A percentile compares a stretch with the other conserved stretches of the same genome.
Evolutionary conservation across 2,329 filamentous ascomycete species (phyloP).

Genomic region (Beauveria brongniartii): DNA sequence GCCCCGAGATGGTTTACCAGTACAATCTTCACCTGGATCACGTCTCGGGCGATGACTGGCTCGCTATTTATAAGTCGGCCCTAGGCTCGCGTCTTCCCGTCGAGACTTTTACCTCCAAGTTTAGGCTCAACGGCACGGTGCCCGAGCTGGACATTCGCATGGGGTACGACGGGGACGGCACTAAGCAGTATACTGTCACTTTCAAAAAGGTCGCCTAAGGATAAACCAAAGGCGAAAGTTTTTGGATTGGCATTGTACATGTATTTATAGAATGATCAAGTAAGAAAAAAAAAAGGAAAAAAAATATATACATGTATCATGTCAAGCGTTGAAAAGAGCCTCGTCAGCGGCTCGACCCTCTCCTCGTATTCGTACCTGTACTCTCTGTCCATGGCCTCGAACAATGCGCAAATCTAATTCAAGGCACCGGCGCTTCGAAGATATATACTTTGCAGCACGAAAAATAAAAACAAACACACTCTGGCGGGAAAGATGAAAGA

Average conservation of each 20-base stretch:
- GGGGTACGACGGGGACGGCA: background rate
- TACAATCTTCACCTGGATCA: background rate
- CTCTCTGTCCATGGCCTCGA: background rate
- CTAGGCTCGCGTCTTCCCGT: background rate
- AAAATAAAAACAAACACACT: too few relatives aligned
- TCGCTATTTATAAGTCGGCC: background rate
- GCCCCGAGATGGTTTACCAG: background rate
- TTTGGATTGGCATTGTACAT: background rate
- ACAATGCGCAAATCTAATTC: background rate
- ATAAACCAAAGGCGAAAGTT: background rate
- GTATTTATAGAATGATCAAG: too few relatives aligned
- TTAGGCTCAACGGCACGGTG: background rate
- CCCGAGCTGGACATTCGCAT: background rate
- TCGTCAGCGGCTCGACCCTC: conserved; percentile 5
- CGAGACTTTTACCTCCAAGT: background rate
- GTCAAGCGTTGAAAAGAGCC: background rate
- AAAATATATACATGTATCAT: background rate
- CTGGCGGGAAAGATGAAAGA: background rate
- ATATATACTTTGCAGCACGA: too few relatives aligned
- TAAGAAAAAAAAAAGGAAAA: background rate
- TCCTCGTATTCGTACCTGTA: background rate
- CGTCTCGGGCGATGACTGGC: background rate
- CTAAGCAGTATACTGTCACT: background rate
- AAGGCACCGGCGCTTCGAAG: too few relatives aligned
- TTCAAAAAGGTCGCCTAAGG: background rate